Base-by-base conservation (phyloP, 345 rosid species). In the Theobroma cacao region DNA sequence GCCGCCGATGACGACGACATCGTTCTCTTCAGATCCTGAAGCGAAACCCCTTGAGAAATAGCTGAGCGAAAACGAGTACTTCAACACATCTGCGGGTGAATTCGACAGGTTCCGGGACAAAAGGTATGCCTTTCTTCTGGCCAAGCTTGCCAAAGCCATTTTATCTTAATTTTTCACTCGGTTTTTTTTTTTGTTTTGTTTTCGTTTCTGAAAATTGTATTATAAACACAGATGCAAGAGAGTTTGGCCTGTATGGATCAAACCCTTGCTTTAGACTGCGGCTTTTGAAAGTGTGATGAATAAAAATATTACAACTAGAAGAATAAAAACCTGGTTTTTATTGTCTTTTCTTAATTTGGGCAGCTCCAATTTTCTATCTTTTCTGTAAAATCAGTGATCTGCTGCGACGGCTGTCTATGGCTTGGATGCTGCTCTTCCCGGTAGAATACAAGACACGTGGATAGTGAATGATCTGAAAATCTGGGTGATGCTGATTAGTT, bases 1-100 rank as follows among this genome's bases (percentile, higher is more conserved):
- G 7, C 99, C 98, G 47, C 99, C 98, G 85, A 97, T 85, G 75
- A 97, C 82, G 33, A 97, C 97, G 58, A 97, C 99, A 74, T 97
- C 99, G 86, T 91, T 93, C 15, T 97, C 99, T 3, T 93, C 98
- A 77, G 98, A 94, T 87, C 91, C 98, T 15, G 89, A 87, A 52
- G 98, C 91, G 79, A 94, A 94, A 31, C 98, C 89, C 50, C 98
- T 87, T 47, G 93, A 85, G 85, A 85, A 79, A 74, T 66, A 63
- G 68, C 83, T 70, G 45, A 92, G 87, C 52, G 91, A 88, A 81
- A 82, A 67, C 60, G 92, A 91, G 85, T 84, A 86, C 70, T 85
- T 84, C 76, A 91, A 80, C 17, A 91, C 91, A 40, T 88, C 90
- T 1, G 84, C 77, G n/a, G 80, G 70, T 50, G 89, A 81, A 40